A percentile compares a stretch with the other conserved stretches of the same genome.
Evolutionary conservation across 257 asterid genomes (phyloP).

Genomic region (Solanum commersonii): DNA sequence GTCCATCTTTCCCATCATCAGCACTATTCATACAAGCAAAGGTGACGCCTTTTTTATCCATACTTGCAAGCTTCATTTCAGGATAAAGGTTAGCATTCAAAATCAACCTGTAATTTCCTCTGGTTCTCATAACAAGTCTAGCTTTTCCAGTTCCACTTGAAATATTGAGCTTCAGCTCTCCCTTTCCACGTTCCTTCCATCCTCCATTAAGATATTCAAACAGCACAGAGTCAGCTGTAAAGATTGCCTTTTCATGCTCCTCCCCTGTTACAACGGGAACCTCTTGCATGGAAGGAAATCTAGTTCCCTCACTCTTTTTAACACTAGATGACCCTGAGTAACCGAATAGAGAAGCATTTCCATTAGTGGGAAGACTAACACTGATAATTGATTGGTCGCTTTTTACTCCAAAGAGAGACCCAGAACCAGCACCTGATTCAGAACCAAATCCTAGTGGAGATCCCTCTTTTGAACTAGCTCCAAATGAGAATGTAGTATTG

Average conservation of each 20-base stretch:
- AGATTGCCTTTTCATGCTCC: slow-evolving; percentile 60
- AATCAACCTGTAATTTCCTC: slow-evolving; percentile 75
- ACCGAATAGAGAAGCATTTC: slow-evolving; percentile 37
- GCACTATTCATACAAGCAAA: slow-evolving; percentile 81
- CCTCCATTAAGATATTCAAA: slow-evolving; percentile 58
- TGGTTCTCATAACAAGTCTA: slow-evolving; percentile 80
- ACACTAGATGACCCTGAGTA: slow-evolving; percentile 18
- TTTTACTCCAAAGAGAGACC: slow-evolving; percentile 5
- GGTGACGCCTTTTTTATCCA: slow-evolving; percentile 90
- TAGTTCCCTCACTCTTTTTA: slow-evolving; percentile 32
- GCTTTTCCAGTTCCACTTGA: slow-evolving; percentile 48
- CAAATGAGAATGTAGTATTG: slow-evolving; percentile 63
- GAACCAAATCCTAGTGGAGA: slow-evolving; percentile 23
- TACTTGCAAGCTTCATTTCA: slow-evolving; percentile 77
- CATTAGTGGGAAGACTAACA: slow-evolving; percentile 10
- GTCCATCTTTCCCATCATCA: slow-evolving; percentile 55
- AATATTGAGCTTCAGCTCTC: slow-evolving; percentile 72
- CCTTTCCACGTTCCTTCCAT: slow-evolving; percentile 96
- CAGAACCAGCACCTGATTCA: background rate
- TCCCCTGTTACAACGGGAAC: slow-evolving; percentile 66
- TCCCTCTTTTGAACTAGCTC: slow-evolving; percentile 45
- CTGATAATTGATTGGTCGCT: slow-evolving; percentile 2
- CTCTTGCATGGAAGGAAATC: slow-evolving; percentile 47
- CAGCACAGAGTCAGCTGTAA: slow-evolving; percentile 61
- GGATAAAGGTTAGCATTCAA: slow-evolving; percentile 82